Evolutionary conservation across 2,329 filamentous ascomycete genomes (phyloP), one percentile per base, ranked within the genome.

Genomic region (Xenosphaeropsis pyriputrescens): DNA sequence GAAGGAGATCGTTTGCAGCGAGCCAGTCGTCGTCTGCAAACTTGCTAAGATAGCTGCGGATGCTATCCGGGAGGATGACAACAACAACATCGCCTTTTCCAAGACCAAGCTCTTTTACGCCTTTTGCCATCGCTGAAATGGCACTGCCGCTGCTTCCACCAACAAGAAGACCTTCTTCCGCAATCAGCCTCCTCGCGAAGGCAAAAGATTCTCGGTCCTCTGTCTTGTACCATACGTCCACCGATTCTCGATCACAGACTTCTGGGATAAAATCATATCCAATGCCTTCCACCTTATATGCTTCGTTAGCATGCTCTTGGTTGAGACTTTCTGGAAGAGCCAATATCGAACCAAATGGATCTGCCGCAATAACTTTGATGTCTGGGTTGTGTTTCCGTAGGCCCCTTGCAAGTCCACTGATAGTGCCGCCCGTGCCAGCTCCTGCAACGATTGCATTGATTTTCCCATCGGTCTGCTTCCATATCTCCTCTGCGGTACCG

Each of bases 1-100:
- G 75, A 18, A 96, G 72, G 17, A 98, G 83, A 56, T 89, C 81
- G 62, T 98, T 98, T 45, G 91, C 91, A 11, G 86, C 88, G 39
- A 98, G 78, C 93, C 91, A 98, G 65, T 96, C 91, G 56, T 98
- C 93, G 57, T 98, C 91, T 47, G 86, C 86, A 57, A 98, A 98
- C 72, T 98, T 98, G 64, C 82, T 89, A 18, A 98, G 75, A 59
- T 98, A 98, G 61, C 85, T 95, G 53, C 91, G 75, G 56, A 98
- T 96, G 63, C 86, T 94, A 59, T 98, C 91, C 1, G 91, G 93
- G 14, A 95, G 68, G 38, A 98, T 66, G 18, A 95, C 86, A 18
- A 98, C 91, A 0, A 96, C 75, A 1, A 86, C 75, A 53, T 98
- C 88, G 40, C 82, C 82, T 56, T 88, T 82, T 45, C 74, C 72